Evolutionary conservation across 495 filamentous ascomycete species (phyloP).

Genomic region (Neurospora discreta): DNA sequence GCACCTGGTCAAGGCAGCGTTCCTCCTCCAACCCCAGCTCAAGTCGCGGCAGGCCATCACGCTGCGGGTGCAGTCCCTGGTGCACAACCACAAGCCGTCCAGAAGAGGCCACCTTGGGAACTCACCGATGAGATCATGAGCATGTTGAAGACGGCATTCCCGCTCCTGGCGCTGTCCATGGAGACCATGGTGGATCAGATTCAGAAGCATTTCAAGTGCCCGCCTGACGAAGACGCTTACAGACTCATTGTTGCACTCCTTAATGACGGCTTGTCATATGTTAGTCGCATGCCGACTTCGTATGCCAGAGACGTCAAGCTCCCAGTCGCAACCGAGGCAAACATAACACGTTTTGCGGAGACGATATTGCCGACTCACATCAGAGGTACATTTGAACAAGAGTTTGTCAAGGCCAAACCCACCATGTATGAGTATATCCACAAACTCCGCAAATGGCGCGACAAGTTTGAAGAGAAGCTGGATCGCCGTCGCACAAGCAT

Average conservation of each 20-base stretch:
- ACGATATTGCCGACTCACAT: conserved; percentile 90
- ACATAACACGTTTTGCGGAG: conserved; percentile 93
- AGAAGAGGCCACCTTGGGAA: conserved; percentile 83
- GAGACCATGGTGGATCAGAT: conserved; percentile 99
- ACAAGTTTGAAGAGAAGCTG: conserved; percentile 95
- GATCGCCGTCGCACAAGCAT: conserved; percentile 66
- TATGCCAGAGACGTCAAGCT: conserved; percentile 89
- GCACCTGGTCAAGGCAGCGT: conserved; percentile 7
- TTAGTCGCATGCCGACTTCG: conserved; percentile 71
- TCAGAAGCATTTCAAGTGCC: conserved; percentile 96
- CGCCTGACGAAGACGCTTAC: conserved; percentile 96
- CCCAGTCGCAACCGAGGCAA: conserved; percentile 79
- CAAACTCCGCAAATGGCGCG: conserved; percentile 89
- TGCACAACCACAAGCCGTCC: conserved; percentile 22
- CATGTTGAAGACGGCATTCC: conserved; percentile 89
- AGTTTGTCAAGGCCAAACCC: conserved; percentile 87
- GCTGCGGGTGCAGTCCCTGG: conserved; percentile 15
- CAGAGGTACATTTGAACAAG: conserved; percentile 83
- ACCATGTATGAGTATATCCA: conserved; percentile 97
- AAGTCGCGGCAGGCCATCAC: conserved; percentile 13
- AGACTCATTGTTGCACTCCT: conserved; percentile 93
- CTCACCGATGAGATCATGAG: conserved; percentile 91
- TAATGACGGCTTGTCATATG: conserved; percentile 83
- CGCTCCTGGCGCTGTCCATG: conserved; percentile 91
- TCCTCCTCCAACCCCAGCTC: conserved; percentile 5